Percentiles rank a stretch among this genome's conserved stretches.
phyloP scores from a whole-genome alignment of 179 eudicot species.

The Camellia oleifera region DNA sequence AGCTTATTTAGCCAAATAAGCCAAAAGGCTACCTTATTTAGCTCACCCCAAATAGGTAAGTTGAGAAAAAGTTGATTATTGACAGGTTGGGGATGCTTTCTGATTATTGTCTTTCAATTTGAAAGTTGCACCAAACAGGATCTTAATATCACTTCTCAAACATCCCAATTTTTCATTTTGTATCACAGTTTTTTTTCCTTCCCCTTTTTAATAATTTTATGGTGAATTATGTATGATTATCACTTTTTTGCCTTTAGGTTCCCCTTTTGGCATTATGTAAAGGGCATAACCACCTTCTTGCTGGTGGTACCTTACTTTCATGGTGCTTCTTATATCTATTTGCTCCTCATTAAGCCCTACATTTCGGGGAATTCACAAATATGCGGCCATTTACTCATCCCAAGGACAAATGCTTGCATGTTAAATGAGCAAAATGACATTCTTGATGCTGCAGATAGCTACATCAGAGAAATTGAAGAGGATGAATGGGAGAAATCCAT shows the following conservation, averaged over 20 bases:
- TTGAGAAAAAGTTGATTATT: no score
- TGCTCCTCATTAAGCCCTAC: conserved; percentile 14
- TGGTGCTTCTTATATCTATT: conserved; percentile 22
- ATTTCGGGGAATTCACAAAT: conserved; percentile 2
- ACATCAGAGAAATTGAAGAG: background rate
- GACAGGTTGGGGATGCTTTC: no score
- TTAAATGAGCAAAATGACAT: background rate
- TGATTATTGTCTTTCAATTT: no score
- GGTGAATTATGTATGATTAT: background rate
- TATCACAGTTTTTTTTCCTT: background rate
- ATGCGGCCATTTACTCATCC: background rate
- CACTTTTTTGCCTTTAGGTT: conserved; percentile 18
- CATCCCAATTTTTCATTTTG: background rate
- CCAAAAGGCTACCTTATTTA: no score
- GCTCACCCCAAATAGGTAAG: no score
- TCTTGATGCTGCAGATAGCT: background rate
- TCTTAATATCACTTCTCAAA: no score
- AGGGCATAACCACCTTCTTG: conserved; percentile 22
- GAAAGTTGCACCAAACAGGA: no score
- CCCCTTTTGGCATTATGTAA: conserved; percentile 25
- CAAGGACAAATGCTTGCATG: background rate
- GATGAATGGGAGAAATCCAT: background rate
- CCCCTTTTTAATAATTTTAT: background rate
- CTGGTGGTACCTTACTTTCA: conserved; percentile 22
- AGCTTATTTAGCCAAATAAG: no score